These are phyloP conservation scores for Geotrichum aggregatum DNA, from an alignment of 1,139 yeast genomes.

Conservation along the genomic window DNA sequence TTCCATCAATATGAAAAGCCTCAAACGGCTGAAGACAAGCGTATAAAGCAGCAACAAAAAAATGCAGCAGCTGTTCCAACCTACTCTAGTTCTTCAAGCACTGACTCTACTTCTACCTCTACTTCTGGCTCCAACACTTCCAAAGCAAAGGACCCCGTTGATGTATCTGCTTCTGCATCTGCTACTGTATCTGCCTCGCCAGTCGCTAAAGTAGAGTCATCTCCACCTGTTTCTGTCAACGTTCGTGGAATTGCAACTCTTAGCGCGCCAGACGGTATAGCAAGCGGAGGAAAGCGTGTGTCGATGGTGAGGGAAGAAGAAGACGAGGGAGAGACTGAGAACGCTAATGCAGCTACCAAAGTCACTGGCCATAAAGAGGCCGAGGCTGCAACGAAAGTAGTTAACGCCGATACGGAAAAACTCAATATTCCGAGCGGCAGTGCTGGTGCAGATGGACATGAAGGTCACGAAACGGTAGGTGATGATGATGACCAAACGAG, in stretches of 20 bases:
- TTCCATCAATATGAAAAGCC: conserved; percentile 22
- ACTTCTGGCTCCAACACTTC: too few species aligned
- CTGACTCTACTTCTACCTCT: too few species aligned
- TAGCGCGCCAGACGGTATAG: not conserved
- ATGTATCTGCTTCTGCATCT: not conserved
- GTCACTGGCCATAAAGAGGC: too few species aligned
- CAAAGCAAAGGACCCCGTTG: not conserved
- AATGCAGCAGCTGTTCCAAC: too few species aligned
- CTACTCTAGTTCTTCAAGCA: too few species aligned
- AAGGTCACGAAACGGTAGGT: too few species aligned
- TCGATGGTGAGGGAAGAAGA: conserved; percentile 21
- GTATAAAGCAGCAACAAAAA: conserved; percentile 16
- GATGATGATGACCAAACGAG: too few species aligned
- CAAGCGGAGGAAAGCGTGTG: conserved; percentile 6
- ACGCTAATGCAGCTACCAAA: not conserved
- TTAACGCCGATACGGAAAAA: too few species aligned
- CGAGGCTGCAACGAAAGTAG: too few species aligned
- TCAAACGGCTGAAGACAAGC: conserved; percentile 16
- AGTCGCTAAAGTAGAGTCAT: not conserved
- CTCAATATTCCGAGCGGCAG: too few species aligned
- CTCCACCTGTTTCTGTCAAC: not conserved
- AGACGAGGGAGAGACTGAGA: conserved; percentile 8
- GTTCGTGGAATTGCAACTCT: not conserved
- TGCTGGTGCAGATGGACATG: too few species aligned
- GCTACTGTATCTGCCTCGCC: not conserved